Base-by-base conservation (phyloP, 306 rosid genomes). In the Rosa persica region DNA sequence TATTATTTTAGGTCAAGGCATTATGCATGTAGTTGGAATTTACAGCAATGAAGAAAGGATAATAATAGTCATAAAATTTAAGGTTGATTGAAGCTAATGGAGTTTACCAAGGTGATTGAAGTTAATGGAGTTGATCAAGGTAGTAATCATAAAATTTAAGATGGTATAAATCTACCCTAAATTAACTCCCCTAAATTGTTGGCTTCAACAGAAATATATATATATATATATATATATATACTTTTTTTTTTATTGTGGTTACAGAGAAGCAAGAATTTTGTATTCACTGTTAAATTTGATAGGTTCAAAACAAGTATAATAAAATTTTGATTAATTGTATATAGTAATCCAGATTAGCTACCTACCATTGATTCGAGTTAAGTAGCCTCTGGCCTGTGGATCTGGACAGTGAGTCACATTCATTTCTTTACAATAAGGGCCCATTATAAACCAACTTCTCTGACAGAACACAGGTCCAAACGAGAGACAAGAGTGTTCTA, bases 401-500 rank as follows among this genome's bases (percentile, higher is more conserved):
- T 79, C 66, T 23, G 39, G 36, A 43, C 20, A 60, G 40, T 12
- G 43, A 2, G 7, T 7, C 7, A 57, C 15, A 11, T 25, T 23
- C 4, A 6, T 25, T 17, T 34, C 11, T 4, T 49, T n/a, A 62
- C 17, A 9, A 42, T 4, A 40, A 70, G 30, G 51, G 38, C 60
- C 44, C 25, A 17, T 17, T 16, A 23, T 36, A 44, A 75, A 60
- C 8, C 40, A 55, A 12, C 68, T 5, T 8, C 44, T 20, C 58
- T 43, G 36, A 60, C 12, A 36, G 17, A 15, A 46, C 13, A 27
- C 0, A 38, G 13, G 61, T 25, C 51, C 70, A 70, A 25, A 51
- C 55, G 12, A 34, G 17, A 71, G 46, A 42, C 49, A 67, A 67
- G 84, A 68, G 88, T 76, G 79, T 82, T 83, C 86, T 77, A 73